phyloP scores from a whole-genome alignment of 176 grass and related monocot genomes.

The Eragrostis nindensis region DNA sequence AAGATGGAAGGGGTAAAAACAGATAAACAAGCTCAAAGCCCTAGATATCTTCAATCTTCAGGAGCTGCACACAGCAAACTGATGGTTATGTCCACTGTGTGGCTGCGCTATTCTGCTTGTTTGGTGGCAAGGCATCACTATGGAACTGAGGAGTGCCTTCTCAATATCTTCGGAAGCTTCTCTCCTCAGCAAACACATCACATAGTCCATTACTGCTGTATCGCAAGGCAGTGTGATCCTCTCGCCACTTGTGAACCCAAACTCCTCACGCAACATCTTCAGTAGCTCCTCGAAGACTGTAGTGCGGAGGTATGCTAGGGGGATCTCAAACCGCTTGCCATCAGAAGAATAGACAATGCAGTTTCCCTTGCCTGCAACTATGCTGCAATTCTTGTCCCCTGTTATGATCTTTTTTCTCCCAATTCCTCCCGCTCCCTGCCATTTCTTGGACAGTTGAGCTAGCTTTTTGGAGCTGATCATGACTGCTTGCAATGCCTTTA shows the following conservation, averaged over 20 bases:
- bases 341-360: constrained; percentile 46
- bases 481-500: constrained; percentile 10
- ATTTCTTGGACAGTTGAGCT: constrained; percentile 67
- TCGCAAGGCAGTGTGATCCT: constrained; percentile 76
- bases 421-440: constrained; percentile 59
- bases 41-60: constrained; percentile 32
- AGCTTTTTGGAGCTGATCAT: constrained; percentile 68
- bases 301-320: constrained; percentile 50
- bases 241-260: constrained; percentile 47
- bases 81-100: constrained; percentile 27
- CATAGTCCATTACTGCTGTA: constrained; percentile 61
- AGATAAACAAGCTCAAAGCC: constrained; percentile 16
- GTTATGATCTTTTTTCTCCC: constrained; percentile 51
- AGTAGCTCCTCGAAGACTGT: constrained; percentile 61
- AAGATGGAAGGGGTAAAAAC: constrained; percentile 8
- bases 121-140: constrained; percentile 50
- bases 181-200: constrained; percentile 56
- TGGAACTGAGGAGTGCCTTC: constrained; percentile 51
- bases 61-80: constrained; percentile 42
- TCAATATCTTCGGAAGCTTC: constrained; percentile 60
- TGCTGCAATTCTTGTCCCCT: constrained; percentile 37
- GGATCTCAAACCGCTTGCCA: constrained; percentile 63
- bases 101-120: constrained; percentile 36
- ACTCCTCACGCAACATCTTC: constrained; percentile 63
- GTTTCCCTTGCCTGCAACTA: constrained; percentile 63